phyloP scores from a whole-genome alignment of 108 stramenopile species.

The Skeletonema menzelii region DNA sequence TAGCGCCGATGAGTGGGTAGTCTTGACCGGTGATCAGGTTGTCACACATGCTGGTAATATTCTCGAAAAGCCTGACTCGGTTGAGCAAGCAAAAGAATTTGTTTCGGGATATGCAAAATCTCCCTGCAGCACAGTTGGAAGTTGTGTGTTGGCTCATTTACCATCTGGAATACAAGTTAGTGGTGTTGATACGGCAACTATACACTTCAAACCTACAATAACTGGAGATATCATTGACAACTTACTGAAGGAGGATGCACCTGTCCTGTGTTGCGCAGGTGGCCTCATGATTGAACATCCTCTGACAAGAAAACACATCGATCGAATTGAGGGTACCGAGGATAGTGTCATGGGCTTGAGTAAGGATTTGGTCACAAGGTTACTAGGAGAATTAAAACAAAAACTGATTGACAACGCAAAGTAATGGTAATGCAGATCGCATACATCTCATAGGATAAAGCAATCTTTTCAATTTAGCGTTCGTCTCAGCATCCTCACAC shows the following conservation, averaged over 20 bases:
- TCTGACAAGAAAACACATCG: slow-evolving; percentile 61
- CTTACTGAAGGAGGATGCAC: slow-evolving; percentile 58
- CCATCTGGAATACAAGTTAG: slow-evolving; percentile 68
- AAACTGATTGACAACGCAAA: slow-evolving; percentile 20
- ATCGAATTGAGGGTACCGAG: slow-evolving; percentile 80
- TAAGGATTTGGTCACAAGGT: slow-evolving; percentile 54
- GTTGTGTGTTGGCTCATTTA: slow-evolving; percentile 69
- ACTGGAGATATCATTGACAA: slow-evolving; percentile 57
- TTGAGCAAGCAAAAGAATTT: slow-evolving; percentile 74
- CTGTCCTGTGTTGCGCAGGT: slow-evolving; percentile 78
- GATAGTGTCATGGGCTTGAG: slow-evolving; percentile 88
- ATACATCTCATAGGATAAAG: too few species aligned
- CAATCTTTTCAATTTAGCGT: background rate
- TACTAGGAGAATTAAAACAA: slow-evolving; percentile 52
- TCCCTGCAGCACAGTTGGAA: slow-evolving; percentile 77
- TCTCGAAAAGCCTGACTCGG: slow-evolving; percentile 74
- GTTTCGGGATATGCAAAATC: slow-evolving; percentile 48
- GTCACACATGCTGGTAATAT: slow-evolving; percentile 69
- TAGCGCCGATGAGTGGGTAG: slow-evolving; percentile 45
- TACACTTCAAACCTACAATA: slow-evolving; percentile 55
- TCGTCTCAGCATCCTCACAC: background rate
- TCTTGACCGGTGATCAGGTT: slow-evolving; percentile 86
- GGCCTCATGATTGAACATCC: slow-evolving; percentile 89
- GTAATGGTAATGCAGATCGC: background rate
- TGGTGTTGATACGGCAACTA: slow-evolving; percentile 80